These are phyloP conservation scores for Dothistroma pini DNA, from an alignment of 2,329 filamentous ascomycete genomes.

Conservation along the genomic window DNA sequence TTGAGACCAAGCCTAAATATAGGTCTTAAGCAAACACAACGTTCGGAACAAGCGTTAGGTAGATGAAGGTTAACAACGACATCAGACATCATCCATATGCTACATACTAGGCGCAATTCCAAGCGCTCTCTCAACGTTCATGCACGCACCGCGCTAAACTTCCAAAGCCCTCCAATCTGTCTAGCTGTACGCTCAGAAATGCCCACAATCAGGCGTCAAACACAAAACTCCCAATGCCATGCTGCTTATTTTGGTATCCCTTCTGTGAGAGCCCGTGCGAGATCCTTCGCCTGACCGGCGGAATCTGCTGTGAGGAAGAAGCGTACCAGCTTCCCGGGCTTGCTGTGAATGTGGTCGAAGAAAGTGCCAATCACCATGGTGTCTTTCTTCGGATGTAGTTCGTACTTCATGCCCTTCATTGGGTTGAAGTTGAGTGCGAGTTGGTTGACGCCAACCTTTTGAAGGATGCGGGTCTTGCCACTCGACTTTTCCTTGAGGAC, in stretches of 20 bases:
- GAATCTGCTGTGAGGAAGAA: constrained; percentile 9
- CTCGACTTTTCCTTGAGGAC: constrained; percentile 71
- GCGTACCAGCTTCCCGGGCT: constrained; percentile 5
- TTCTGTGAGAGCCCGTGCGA: constrained; percentile 7
- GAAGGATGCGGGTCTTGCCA: constrained; percentile 62
- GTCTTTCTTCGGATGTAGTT: constrained; percentile 21
- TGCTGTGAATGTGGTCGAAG: constrained; percentile 21
- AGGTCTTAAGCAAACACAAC: too few species aligned
- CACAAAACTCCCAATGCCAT: neutral
- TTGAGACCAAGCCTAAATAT: too few species aligned
- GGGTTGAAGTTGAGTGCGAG: constrained; percentile 20
- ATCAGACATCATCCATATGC: constrained; percentile 6
- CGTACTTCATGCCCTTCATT: constrained; percentile 17
- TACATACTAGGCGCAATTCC: neutral
- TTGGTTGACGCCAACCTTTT: constrained; percentile 51
- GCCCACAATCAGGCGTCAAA: neutral
- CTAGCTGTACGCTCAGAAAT: neutral
- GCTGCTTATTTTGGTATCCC: constrained; percentile 5
- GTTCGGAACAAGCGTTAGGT: too few species aligned
- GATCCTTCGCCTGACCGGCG: constrained; percentile 10
- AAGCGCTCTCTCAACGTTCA: neutral
- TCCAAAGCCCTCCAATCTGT: constrained; percentile 1
- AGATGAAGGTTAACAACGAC: neutral
- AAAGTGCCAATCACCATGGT: constrained; percentile 18
- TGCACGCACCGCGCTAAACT: neutral